phyloP scores from a whole-genome alignment of 176 grass and related monocot species.

The Dactylis glomerata region DNA sequence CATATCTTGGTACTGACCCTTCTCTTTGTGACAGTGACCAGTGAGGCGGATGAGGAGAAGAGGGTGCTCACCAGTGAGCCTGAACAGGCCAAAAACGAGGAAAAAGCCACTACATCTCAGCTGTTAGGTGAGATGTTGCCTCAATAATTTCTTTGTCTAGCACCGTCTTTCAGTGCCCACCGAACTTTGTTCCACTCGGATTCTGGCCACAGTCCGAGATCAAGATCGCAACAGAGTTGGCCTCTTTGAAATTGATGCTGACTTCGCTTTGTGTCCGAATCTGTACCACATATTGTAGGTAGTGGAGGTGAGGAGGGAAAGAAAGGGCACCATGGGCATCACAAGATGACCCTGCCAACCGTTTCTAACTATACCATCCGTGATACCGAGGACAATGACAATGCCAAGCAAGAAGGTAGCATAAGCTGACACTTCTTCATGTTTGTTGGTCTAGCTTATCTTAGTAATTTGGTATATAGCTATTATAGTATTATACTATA shows the following conservation, averaged over 20 bases:
- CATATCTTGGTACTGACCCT: background rate
- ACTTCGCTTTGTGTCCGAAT: conserved; percentile 25
- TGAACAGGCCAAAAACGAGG: background rate
- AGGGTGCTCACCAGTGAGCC: conserved; percentile 29
- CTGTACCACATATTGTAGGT: conserved; percentile 34
- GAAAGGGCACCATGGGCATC: conserved; percentile 41
- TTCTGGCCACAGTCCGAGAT: background rate
- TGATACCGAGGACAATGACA: conserved; percentile 46
- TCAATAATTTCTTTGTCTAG: conserved; percentile 31
- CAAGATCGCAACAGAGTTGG: conserved; percentile 25
- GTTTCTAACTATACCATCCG: conserved; percentile 83
- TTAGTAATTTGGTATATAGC: background rate
- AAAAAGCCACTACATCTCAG: conserved; percentile 5
- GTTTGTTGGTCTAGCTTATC: background rate
- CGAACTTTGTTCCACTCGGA: background rate
- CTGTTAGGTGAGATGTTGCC: conserved; percentile 28
- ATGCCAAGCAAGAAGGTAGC: conserved; percentile 46
- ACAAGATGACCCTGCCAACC: conserved; percentile 70
- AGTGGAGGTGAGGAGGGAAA: conserved; percentile 19
- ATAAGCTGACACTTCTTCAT: background rate
- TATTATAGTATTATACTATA: background rate
- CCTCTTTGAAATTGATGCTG: background rate
- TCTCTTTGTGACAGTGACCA: conserved; percentile 6
- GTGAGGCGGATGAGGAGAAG: conserved; percentile 3
- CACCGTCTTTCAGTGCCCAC: conserved; percentile 11